Evolutionary conservation across 1,139 yeast species (phyloP).

Genomic region (Pichia sp.): DNA sequence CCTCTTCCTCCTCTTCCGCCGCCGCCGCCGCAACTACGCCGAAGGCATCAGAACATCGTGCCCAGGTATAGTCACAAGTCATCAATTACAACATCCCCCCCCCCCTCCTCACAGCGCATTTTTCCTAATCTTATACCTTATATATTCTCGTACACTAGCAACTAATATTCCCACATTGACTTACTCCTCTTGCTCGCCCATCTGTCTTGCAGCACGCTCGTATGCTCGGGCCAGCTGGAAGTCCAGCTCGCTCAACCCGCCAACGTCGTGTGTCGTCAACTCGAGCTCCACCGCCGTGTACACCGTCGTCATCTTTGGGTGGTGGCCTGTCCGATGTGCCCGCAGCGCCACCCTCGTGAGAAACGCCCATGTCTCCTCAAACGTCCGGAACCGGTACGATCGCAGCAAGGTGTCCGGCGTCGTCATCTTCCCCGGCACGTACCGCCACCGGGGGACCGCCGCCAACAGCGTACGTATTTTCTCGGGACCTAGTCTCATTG

Average conservation of each 20-base stretch:
- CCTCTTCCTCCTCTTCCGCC: conserved; percentile 5
- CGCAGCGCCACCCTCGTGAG: conserved; percentile 58
- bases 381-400: conserved; percentile 45
- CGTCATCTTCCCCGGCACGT: background rate
- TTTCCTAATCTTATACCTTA: background rate
- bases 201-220: conserved; percentile 36
- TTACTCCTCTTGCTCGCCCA: background rate
- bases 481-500: conserved; percentile 12
- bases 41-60: background rate
- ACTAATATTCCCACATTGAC: background rate
- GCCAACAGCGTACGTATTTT: conserved; percentile 7
- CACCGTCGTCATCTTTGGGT: conserved; percentile 63
- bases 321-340: conserved; percentile 63
- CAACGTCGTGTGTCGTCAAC: conserved; percentile 67
- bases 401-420: conserved; percentile 27
- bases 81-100: background rate
- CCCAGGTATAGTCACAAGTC: background rate
- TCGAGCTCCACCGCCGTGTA: conserved; percentile 58
- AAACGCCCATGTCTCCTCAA: conserved; percentile 64
- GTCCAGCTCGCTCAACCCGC: conserved; percentile 55
- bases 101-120: background rate
- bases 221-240: conserved; percentile 54
- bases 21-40: background rate
- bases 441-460: conserved; percentile 16
- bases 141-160: background rate